A percentile compares a stretch with the other conserved stretches of the same genome.
phyloP scores from a whole-genome alignment of 208 protist species.

The Novymonas esmeraldas region DNA sequence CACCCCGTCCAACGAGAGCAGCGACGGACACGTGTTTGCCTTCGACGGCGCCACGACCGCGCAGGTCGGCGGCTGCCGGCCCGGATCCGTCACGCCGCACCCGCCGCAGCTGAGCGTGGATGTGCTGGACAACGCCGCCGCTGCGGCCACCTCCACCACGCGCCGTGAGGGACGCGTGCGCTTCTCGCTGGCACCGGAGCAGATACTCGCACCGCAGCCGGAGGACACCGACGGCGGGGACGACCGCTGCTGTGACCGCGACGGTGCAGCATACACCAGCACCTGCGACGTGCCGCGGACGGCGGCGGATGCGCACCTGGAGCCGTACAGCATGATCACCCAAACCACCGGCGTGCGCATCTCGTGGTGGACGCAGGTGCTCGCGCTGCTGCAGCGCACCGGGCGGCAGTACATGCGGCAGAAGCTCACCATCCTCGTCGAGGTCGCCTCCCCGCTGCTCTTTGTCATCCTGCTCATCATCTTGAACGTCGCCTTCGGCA shows the following conservation, averaged over 20 bases:
- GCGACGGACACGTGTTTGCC: neutral
- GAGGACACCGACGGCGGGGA: neutral
- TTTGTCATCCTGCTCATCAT: slow-evolving; percentile 52
- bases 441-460: slow-evolving; percentile 51
- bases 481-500: slow-evolving; percentile 43
- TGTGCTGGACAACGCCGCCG: neutral
- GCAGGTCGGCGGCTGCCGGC: too few species aligned
- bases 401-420: slow-evolving; percentile 33
- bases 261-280: neutral
- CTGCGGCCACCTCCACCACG: neutral
- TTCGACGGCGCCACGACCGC: neutral
- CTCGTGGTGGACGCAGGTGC: slow-evolving; percentile 24
- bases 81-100: neutral
- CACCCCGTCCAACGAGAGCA: neutral
- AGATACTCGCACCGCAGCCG: neutral
- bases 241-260: neutral
- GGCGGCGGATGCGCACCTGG: slow-evolving; percentile 1
- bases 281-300: neutral
- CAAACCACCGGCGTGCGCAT: slow-evolving; percentile 9
- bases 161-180: slow-evolving; percentile 4
- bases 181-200: slow-evolving; percentile 7
- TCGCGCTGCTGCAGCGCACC: slow-evolving; percentile 45
- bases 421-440: slow-evolving; percentile 31
- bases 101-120: slow-evolving; percentile 8
- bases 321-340: slow-evolving; percentile 33